Evolutionary conservation across 495 filamentous ascomycete species (phyloP), one percentile per base, ranked within the genome.

Genomic region (Daldinia loculata): DNA sequence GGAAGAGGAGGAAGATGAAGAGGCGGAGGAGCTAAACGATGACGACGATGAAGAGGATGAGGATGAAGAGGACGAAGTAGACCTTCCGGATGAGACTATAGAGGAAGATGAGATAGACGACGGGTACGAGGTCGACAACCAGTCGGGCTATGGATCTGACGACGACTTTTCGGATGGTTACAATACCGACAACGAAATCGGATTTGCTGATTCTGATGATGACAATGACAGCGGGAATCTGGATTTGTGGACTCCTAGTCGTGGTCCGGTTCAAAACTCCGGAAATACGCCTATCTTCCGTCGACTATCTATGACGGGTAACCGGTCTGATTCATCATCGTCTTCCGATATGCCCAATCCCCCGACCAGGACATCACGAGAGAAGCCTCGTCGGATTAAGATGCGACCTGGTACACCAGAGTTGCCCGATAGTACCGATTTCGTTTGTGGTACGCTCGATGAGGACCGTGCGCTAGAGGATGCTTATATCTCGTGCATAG

Each of bases 391-490:
- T 3, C 77, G 78, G 26, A 81, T 87, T 51, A 86, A 86, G 64
- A 90, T 93, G 75, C 91, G 90, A 34, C 85, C 91, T 51, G 85
- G 85, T 14, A 93, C 92, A 0, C 93, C 93, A 11, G 92, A 97
- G 64, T 82, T 98, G 7, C 95, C 95, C 9, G 95, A 99, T 79
- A 97, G 93, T 79, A 97, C 94, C 41, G 96, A 98, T 78, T 99
- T 99, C 75, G 95, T 99, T 26, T 97, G 95, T 75, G 95, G 95
- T 56, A 99, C 95, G 14, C 83, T 99, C 17, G 95, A 98, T 74
- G 95, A 99, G 77, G 95, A 99, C 76, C 90, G 93, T 56, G 91
- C 93, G n/a, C 79, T 98, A 41, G 95, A 99, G 77, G 91, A 92
- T 66, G 94, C 92, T 2, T 99, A 97, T 77, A 87, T 97, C 53